Base-by-base conservation (phyloP, 148 eudicot species). In the Camellia granthamiana region DNA sequence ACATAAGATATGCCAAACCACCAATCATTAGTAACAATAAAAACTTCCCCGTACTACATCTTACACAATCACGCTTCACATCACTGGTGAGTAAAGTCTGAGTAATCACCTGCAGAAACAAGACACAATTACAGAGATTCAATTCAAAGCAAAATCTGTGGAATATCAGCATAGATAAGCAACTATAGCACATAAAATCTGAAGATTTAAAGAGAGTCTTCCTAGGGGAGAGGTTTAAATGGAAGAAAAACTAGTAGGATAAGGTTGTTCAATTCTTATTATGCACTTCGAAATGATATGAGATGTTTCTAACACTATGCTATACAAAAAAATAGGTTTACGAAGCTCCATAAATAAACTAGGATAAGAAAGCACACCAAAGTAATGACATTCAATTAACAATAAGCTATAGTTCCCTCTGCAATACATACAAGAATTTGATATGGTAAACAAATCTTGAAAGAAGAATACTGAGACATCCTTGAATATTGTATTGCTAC, bases 11-110 rank as follows among this genome's bases (percentile, higher is more conserved):
- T 61, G 84, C 87, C 64, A 95, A 72, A 42, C 99, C 99, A 74
- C 85, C 82, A 78, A 95, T 81, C 91, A 95, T 77, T 59, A 95
- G 46, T 74, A 95, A 77, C 77, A 84, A 75, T 60, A 95, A 83
- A 77, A 95, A 89, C 84, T 87, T 95, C 63, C 99, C 99, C 6
- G 93, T 92, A 84, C 95, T 92, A 81, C 93, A 93, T 79, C 80
- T 80, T 83, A 69, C 54, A 83, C 96, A 91, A 68, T 89, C 91
- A 74, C 90, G 93, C 84, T 86, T 92, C 78, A 86, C 77, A 78
- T 86, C 88, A 79, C 78, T 90, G 74, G 88, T 84, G 69, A 89
- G 63, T 74, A 91, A 23, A 74, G 80, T 80, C 77, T 89, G 90
- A 72, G 87, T 86, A 64, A 95, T 82, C 56, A 86, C 89, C 99